Percentiles rank a stretch among this genome's conserved stretches.
phyloP scores from a whole-genome alignment of 352 stramenopile genomes.

The Peronospora destructor region DNA sequence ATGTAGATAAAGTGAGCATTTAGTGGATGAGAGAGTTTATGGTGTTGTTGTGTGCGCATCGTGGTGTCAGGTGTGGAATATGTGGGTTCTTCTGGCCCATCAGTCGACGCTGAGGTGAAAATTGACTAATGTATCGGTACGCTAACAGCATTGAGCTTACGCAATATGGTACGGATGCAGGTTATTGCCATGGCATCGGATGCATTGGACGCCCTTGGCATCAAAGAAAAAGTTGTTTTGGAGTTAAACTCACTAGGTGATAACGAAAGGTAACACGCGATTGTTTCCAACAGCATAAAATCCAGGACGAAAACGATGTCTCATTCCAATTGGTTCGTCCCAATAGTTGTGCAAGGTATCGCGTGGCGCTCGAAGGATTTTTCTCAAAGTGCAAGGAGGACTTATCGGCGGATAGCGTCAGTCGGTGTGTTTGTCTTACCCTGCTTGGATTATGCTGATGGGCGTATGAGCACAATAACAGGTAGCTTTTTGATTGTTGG shows the following conservation, averaged over 20 bases:
- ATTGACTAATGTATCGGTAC: not conserved
- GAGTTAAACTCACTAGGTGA: constrained; percentile 83
- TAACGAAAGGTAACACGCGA: constrained; percentile 46
- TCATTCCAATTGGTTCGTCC: constrained; percentile 3
- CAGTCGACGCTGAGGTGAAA: constrained; percentile 69
- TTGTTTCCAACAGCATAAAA: not conserved
- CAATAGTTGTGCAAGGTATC: constrained; percentile 59
- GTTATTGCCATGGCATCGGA: constrained; percentile 76
- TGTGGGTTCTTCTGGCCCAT: constrained; percentile 65
- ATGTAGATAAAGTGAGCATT: not conserved
- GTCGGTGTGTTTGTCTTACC: constrained; percentile 32
- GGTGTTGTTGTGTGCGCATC: constrained; percentile 2
- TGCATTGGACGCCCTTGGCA: constrained; percentile 44
- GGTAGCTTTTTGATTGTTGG: not conserved
- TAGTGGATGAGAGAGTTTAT: not conserved
- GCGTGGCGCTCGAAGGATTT: constrained; percentile 50
- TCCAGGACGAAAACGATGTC: not conserved
- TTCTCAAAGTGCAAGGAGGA: constrained; percentile 58
- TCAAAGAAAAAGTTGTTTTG: constrained; percentile 52
- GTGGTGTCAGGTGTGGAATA: constrained; percentile 62
- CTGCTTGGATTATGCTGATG: not conserved
- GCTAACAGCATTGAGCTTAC: not conserved
- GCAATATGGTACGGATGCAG: constrained; percentile 16
- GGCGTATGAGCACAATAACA: constrained; percentile 1
- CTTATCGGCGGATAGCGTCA: constrained; percentile 69